These are phyloP conservation scores for Calophaca sinica DNA, from an alignment of 306 rosid genomes.

Conservation along the genomic window DNA sequence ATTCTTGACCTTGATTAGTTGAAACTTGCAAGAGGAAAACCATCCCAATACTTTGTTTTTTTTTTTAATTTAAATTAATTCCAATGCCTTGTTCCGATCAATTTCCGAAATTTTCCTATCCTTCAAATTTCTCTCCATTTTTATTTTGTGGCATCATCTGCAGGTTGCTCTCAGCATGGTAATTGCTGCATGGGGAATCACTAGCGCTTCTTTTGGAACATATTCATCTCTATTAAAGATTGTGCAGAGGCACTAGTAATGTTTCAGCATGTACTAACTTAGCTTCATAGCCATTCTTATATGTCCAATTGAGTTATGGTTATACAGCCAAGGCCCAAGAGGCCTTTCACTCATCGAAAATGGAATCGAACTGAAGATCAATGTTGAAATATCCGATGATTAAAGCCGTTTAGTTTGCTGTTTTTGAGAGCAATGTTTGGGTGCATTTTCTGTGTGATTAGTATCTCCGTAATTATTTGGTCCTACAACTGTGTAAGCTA, in stretches of 20 bases:
- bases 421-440: conserved; percentile 12
- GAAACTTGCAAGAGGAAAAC: conserved; percentile 15
- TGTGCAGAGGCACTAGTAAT: conserved; percentile 33
- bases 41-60: neutral
- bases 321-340: too few relatives aligned
- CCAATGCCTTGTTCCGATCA: neutral
- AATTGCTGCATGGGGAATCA: conserved; percentile 57
- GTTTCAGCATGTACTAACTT: conserved; percentile 9
- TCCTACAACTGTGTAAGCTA: neutral
- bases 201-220: conserved; percentile 63
- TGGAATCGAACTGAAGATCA: neutral
- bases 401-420: neutral
- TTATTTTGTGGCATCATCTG: neutral
- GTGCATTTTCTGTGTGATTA: neutral
- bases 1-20: conserved; percentile 15
- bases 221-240: conserved; percentile 64
- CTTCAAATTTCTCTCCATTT: neutral
- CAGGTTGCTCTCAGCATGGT: conserved; percentile 58
- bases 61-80: neutral
- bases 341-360: neutral
- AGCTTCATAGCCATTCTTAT: neutral
- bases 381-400: too few relatives aligned
- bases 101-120: neutral
- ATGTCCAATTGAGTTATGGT: neutral
- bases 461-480: neutral